These are phyloP conservation scores for Chondrostereum purpureum DNA, from an alignment of 1,284 basidiomycete genomes.

Conservation along the genomic window DNA sequence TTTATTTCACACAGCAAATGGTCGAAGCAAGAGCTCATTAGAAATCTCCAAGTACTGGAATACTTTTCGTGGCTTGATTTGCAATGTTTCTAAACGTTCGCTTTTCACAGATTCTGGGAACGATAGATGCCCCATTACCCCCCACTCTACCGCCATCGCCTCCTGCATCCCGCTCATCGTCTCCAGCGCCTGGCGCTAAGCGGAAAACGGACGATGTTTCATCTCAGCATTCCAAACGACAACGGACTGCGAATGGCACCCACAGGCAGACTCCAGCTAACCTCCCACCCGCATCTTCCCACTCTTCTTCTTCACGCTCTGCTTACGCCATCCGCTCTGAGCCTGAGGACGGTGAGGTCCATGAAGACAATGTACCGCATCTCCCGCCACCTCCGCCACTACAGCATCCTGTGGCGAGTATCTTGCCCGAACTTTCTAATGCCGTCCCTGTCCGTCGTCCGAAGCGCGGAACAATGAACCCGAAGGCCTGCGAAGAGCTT, in stretches of 20 bases:
- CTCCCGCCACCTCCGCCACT: slow-evolving; percentile 18
- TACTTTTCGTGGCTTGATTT: slow-evolving; percentile 5
- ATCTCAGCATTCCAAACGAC: slow-evolving; percentile 46
- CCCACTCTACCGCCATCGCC: slow-evolving; percentile 62
- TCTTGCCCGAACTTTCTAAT: slow-evolving; percentile 29
- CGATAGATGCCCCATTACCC: slow-evolving; percentile 48
- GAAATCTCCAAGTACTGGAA: slow-evolving; percentile 46
- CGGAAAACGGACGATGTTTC: slow-evolving; percentile 50
- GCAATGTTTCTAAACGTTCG: slow-evolving; percentile 14
- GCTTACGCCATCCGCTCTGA: slow-evolving; percentile 33
- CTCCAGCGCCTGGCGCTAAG: slow-evolving; percentile 50
- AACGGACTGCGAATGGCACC: slow-evolving; percentile 32
- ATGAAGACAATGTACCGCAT: slow-evolving; percentile 28
- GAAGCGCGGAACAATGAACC: slow-evolving; percentile 42
- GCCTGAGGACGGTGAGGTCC: slow-evolving; percentile 54
- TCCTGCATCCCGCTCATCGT: slow-evolving; percentile 55
- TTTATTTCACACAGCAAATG: slow-evolving; percentile 36
- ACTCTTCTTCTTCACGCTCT: slow-evolving; percentile 18
- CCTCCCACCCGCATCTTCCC: slow-evolving; percentile 17
- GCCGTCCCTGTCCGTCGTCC: slow-evolving; percentile 60
- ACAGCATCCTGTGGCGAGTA: slow-evolving; percentile 19
- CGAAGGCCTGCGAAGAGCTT: slow-evolving; percentile 44
- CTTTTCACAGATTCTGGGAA: slow-evolving; percentile 47
- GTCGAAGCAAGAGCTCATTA: slow-evolving; percentile 56
- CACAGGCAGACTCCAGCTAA: slow-evolving; percentile 15